phyloP scores from a whole-genome alignment of 1,139 yeast genomes.

The Yamadazyma trypodendri region DNA sequence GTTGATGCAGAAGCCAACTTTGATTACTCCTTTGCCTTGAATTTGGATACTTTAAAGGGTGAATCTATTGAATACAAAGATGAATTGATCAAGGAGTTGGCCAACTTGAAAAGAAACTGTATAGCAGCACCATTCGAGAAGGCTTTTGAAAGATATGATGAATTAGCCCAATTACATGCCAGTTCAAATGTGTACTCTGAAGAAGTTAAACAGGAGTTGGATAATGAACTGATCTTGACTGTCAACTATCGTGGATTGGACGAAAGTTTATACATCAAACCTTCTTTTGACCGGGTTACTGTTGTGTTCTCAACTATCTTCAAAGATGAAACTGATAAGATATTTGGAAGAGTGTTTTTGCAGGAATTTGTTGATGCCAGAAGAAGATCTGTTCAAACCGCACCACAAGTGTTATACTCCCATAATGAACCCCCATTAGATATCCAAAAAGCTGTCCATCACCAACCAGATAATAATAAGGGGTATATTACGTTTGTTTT shows the following conservation, averaged over 20 bases:
- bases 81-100: slow-evolving; percentile 58
- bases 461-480: slow-evolving; percentile 46
- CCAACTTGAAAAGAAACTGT: slow-evolving; percentile 79
- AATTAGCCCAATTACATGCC: slow-evolving; percentile 57
- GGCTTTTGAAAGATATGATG: slow-evolving; percentile 79
- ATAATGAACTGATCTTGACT: slow-evolving; percentile 61
- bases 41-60: slow-evolving; percentile 46
- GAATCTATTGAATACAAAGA: slow-evolving; percentile 45
- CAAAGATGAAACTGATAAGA: slow-evolving; percentile 95
- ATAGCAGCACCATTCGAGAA: slow-evolving; percentile 91
- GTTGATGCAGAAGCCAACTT: slow-evolving; percentile 68
- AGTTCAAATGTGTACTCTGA: slow-evolving; percentile 48
- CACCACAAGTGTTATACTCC: slow-evolving; percentile 94
- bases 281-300: slow-evolving; percentile 94
- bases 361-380: slow-evolving; percentile 98
- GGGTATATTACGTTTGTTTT: slow-evolving; percentile 78
- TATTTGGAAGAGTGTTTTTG: slow-evolving; percentile 90
- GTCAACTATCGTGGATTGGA: slow-evolving; percentile 83
- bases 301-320: slow-evolving; percentile 92
- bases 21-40: slow-evolving; percentile 74
- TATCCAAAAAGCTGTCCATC: slow-evolving; percentile 45
- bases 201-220: slow-evolving; percentile 47
- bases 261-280: slow-evolving; percentile 86
- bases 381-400: slow-evolving; percentile 92
- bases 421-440: slow-evolving; percentile 94